Base-by-base conservation (phyloP, 495 filamentous ascomycete species). In the Rhizodiscina lignyota region DNA sequence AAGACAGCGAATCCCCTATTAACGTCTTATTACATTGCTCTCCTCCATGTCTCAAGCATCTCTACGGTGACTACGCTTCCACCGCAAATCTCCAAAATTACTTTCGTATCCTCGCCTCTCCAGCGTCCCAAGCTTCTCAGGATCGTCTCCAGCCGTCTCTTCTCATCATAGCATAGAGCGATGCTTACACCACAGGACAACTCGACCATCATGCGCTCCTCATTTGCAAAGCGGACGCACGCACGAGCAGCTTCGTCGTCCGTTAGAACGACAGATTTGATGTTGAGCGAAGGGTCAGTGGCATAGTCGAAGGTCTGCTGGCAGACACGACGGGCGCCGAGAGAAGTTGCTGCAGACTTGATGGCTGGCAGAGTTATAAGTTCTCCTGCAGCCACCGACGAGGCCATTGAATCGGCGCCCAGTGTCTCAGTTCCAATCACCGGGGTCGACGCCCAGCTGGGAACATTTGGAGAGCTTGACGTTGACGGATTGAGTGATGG, bases 1-100 rank as follows among this genome's bases (percentile, higher is more conserved):
- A n/a, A n/a, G n/a, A n/a, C n/a, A n/a, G n/a, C n/a, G n/a, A n/a
- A n/a, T n/a, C n/a, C n/a, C n/a, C n/a, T n/a, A n/a, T n/a, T n/a
- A n/a, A n/a, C n/a, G n/a, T n/a, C n/a, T n/a, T n/a, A n/a, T n/a
- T n/a, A n/a, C n/a, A n/a, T n/a, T n/a, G n/a, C n/a, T n/a, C n/a
- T n/a, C n/a, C n/a, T n/a, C n/a, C n/a, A n/a, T n/a, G n/a, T n/a
- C n/a, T n/a, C n/a, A n/a, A n/a, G n/a, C n/a, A 74, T 69, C 15
- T 78, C 71, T 18, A 78, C 54, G 3, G 71, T 77, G 30, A 85
- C 68, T 54, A 79, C 79, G 30, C 67, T 74, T 5, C 87, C 87
- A 0, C 87, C 87, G 51, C 87, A 96, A 17, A 94, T 70, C 18
- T 93, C 62, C 35, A 96, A 62, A 4, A 94, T 83, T 19, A 96